These are phyloP conservation scores for Trapa incisa DNA, from an alignment of 345 rosid genomes.

Conservation along the genomic window DNA sequence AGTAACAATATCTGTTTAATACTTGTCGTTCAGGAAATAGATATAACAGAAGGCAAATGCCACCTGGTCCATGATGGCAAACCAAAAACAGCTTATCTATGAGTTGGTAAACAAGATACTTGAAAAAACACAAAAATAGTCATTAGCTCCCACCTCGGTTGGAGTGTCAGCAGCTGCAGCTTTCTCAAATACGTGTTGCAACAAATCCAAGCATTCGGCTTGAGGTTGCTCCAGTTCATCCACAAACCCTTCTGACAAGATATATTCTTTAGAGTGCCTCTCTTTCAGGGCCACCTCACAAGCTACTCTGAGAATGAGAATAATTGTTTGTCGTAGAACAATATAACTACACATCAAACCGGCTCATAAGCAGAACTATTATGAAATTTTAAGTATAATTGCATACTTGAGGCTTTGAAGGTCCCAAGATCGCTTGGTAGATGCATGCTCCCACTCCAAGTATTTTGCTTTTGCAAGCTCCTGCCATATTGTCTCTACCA, in stretches of 20 bases:
- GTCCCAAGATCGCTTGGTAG: conserved; percentile 59
- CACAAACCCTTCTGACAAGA: conserved; percentile 39
- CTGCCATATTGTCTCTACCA: conserved; percentile 87
- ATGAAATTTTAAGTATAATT: conserved; percentile 5
- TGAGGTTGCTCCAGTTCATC: conserved; percentile 29
- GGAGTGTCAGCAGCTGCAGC: conserved; percentile 60
- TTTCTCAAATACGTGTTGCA: conserved; percentile 47
- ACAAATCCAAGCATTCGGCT: conserved; percentile 33
- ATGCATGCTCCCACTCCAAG: conserved; percentile 59
- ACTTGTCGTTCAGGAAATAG: background rate
- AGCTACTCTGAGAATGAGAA: conserved; percentile 43
- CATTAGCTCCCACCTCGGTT: conserved; percentile 32
- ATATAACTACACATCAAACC: background rate
- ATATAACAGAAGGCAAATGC: background rate
- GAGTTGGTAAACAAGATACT: background rate
- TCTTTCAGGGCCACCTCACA: conserved; percentile 71
- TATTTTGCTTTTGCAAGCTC: conserved; percentile 82
- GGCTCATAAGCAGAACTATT: background rate
- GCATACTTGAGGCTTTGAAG: conserved; percentile 78
- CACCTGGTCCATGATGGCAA: no score
- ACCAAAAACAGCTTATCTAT: no score
- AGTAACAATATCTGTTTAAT: background rate
- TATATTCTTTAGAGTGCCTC: conserved; percentile 36
- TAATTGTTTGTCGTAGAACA: background rate
- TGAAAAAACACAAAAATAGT: background rate